Base-by-base conservation (phyloP, 2,329 filamentous ascomycete species). In the Talaromyces pinophilus region DNA sequence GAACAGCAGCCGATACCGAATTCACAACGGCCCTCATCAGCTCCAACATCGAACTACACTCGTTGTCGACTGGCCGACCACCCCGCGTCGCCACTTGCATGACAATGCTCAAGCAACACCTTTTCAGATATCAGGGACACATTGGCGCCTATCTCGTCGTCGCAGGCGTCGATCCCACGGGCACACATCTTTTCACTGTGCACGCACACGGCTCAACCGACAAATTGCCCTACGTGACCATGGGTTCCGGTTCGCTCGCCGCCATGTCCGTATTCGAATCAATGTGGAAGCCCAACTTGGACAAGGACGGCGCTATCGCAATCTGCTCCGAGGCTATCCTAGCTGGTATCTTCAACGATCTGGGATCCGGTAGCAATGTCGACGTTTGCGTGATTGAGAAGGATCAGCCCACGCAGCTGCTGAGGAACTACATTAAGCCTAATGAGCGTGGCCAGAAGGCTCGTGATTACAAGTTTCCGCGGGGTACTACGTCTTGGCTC, bases 181-280 rank as follows among this genome's bases (percentile, higher is more conserved):
- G 95, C 74, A 88, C 90, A 55, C 93, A 97, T 75, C 90, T 99
- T 69, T 99, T 96, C 85, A 99, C 96, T 70, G 95, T 99, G 52
- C 95, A 99, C 82, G 95, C 95, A 67, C 96, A 99, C 85, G 95
- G 96, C 71, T 95, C 91, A 75, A 99, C 95, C 69, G 95, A 99
- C 84, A 99, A 98, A 85, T 89, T 99, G 59, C 95, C 95, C 61
- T 99, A 99, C 80, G 96, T 99, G 72, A 99, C 96, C 71, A 99
- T 99, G 95, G 95, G 95, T 64, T 96, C 92, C 28, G 95, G 95
- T 70, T 97, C 92, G 59, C 84, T 99, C 71, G 95, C 95, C 33
- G 95, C 95, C 77, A 99, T 99, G 95, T 92, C 92, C 38, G 91
- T 99, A 62, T 99, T 99, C 77, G 95, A 99, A 85, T 96, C 93